Evolutionary conservation across 208 protist genomes (phyloP).

Genomic region (Angomonas deanei): DNA sequence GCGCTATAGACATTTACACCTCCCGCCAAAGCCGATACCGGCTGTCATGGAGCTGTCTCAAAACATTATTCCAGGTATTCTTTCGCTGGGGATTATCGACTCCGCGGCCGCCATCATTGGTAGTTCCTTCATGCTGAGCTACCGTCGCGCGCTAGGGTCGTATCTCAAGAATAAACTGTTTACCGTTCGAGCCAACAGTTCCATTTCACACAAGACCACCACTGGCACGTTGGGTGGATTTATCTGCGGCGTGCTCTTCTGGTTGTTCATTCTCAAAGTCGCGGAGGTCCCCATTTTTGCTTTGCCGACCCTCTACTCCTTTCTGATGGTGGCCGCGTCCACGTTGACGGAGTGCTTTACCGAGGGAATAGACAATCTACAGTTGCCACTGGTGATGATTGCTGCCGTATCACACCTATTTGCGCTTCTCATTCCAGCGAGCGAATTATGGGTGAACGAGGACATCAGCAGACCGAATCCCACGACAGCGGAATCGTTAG

Average conservation of each 20-base stretch:
- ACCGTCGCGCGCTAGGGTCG: constrained; percentile 52
- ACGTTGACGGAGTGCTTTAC: constrained; percentile 83
- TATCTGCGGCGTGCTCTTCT: constrained; percentile 66
- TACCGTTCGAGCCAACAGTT: constrained; percentile 67
- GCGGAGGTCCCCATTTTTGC: constrained; percentile 38
- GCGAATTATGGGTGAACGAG: constrained; percentile 47
- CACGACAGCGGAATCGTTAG: constrained; percentile 35
- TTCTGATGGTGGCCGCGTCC: constrained; percentile 63
- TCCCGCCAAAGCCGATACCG: constrained; percentile 17
- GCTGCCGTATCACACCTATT: constrained; percentile 64
- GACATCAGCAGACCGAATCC: constrained; percentile 35
- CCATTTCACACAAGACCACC: constrained; percentile 87
- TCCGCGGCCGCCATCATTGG: constrained; percentile 78
- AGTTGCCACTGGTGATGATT: constrained; percentile 80
- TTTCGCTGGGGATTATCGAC: constrained; percentile 81
- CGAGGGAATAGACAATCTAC: constrained; percentile 86
- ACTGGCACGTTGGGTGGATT: constrained; percentile 75
- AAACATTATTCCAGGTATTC: constrained; percentile 80
- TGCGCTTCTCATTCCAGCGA: constrained; percentile 35
- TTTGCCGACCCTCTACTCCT: constrained; percentile 38
- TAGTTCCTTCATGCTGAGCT: constrained; percentile 61
- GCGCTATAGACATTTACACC: constrained; percentile 46
- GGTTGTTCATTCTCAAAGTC: constrained; percentile 49
- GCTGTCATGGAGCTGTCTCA: constrained; percentile 62
- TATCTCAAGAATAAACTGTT: constrained; percentile 77